These are phyloP conservation scores for Dalbergia cochinchinensis DNA, from an alignment of 306 rosid genomes.

Conservation along the genomic window DNA sequence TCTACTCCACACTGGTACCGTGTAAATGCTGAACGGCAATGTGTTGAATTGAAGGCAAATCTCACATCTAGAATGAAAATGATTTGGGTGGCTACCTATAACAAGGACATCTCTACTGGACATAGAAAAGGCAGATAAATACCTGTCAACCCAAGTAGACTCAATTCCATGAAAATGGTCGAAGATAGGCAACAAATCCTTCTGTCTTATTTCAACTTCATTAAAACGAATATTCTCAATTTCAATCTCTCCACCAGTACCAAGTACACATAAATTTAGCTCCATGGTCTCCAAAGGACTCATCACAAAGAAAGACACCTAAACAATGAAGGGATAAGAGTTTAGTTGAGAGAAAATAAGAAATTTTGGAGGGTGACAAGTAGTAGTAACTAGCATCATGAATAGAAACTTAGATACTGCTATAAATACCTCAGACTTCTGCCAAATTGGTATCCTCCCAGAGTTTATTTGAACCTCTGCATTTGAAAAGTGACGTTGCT, in stretches of 20 bases:
- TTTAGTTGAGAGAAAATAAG: constrained; percentile 42
- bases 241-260: constrained; percentile 76
- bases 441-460: constrained; percentile 93
- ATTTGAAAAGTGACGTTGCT: constrained; percentile 76
- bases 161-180: constrained; percentile 74
- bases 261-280: constrained; percentile 47
- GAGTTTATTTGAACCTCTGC: constrained; percentile 89
- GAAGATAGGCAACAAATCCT: constrained; percentile 83
- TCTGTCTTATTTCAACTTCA: constrained; percentile 83
- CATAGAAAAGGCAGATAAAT: constrained; percentile 36
- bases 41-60: constrained; percentile 10
- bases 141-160: constrained; percentile 84
- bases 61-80: constrained; percentile 31
- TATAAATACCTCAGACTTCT: constrained; percentile 74
- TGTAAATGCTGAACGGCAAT: constrained; percentile 18
- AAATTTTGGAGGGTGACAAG: constrained; percentile 33
- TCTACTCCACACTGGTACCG: neutral
- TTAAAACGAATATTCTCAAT: constrained; percentile 72
- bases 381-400: constrained; percentile 10
- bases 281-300: constrained; percentile 58
- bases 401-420: constrained; percentile 28
- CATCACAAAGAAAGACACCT: constrained; percentile 84
- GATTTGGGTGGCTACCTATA: neutral
- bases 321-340: constrained; percentile 33
- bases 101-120: constrained; percentile 11